These are phyloP conservation scores for Zizania palustris DNA, from an alignment of 202 grass and related monocot genomes.

Conservation along the genomic window DNA sequence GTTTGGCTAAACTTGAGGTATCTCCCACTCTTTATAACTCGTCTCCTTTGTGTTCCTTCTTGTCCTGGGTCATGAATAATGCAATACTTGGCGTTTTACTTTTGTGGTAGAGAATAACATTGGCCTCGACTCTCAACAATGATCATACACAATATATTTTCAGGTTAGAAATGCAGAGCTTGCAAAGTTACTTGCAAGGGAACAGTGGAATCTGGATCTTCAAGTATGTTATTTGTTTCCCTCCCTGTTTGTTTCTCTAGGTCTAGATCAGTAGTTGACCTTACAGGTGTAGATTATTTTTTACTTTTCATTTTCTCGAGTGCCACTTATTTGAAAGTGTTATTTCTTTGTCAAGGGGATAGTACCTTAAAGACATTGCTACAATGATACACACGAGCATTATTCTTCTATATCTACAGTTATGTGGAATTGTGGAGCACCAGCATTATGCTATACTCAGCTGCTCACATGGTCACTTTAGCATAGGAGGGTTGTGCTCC, in stretches of 20 bases:
- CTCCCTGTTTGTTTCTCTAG: conserved; percentile 27
- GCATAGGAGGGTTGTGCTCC: neutral
- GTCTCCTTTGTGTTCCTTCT: neutral
- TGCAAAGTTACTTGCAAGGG: conserved; percentile 71
- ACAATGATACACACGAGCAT: neutral
- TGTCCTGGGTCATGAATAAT: neutral
- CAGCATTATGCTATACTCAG: neutral
- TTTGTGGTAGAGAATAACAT: neutral
- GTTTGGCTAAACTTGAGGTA: conserved; percentile 87
- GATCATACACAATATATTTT: conserved; percentile 22
- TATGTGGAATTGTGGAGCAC: conserved; percentile 9
- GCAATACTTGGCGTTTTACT: neutral
- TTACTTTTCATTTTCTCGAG: neutral
- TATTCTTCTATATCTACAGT: neutral
- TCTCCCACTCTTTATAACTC: neutral
- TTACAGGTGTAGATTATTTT: conserved; percentile 9
- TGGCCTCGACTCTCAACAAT: conserved; percentile 13
- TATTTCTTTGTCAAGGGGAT: neutral
- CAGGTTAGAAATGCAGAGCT: conserved; percentile 90
- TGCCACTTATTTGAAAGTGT: neutral
- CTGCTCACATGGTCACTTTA: neutral
- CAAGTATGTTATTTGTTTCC: conserved; percentile 58
- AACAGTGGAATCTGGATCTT: conserved; percentile 79
- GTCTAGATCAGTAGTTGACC: conserved; percentile 2
- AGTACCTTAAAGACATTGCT: neutral